These are phyloP conservation scores for Pseudogymnoascus sp. DNA, from an alignment of 2,329 filamentous ascomycete species.

Conservation along the genomic window DNA sequence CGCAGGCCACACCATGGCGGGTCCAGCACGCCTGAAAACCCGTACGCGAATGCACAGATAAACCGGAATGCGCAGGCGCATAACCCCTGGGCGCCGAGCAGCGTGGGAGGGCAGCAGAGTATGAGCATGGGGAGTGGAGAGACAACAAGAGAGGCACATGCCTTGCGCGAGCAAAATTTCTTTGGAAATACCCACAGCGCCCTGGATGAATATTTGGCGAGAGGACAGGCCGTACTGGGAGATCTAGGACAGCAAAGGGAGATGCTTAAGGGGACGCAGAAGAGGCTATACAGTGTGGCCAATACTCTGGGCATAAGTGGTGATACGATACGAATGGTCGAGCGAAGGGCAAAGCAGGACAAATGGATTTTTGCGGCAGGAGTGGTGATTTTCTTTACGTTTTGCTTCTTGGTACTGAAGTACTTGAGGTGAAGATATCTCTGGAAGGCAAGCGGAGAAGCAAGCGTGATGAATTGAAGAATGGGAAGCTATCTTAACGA, in stretches of 20 bases:
- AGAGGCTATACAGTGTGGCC: slow-evolving; percentile 80
- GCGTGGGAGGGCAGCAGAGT: slow-evolving; percentile 22
- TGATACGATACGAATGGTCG: slow-evolving; percentile 95
- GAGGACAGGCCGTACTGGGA: slow-evolving; percentile 81
- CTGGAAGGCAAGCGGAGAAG: background rate
- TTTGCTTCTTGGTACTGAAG: slow-evolving; percentile 86
- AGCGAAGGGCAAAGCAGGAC: slow-evolving; percentile 83
- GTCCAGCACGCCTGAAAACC: slow-evolving; percentile 79
- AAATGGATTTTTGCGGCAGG: slow-evolving; percentile 97
- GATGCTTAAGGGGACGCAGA: slow-evolving; percentile 91
- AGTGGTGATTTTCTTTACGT: slow-evolving; percentile 77
- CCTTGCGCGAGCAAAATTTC: slow-evolving; percentile 83
- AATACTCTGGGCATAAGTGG: slow-evolving; percentile 91
- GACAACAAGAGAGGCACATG: slow-evolving; percentile 68
- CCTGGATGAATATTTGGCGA: slow-evolving; percentile 87
- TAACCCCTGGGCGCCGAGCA: slow-evolving; percentile 25
- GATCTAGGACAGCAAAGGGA: slow-evolving; percentile 86
- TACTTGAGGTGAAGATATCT: slow-evolving; percentile 55
- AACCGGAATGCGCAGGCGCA: slow-evolving; percentile 14
- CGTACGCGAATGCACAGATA: slow-evolving; percentile 60
- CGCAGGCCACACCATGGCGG: slow-evolving; percentile 74
- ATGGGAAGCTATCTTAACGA: background rate
- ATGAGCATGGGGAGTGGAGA: slow-evolving; percentile 50
- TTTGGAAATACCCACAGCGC: slow-evolving; percentile 74
- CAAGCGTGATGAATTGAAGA: background rate